Base-by-base conservation (phyloP, 2,329 filamentous ascomycete genomes). In the Colletotrichum lentis region DNA sequence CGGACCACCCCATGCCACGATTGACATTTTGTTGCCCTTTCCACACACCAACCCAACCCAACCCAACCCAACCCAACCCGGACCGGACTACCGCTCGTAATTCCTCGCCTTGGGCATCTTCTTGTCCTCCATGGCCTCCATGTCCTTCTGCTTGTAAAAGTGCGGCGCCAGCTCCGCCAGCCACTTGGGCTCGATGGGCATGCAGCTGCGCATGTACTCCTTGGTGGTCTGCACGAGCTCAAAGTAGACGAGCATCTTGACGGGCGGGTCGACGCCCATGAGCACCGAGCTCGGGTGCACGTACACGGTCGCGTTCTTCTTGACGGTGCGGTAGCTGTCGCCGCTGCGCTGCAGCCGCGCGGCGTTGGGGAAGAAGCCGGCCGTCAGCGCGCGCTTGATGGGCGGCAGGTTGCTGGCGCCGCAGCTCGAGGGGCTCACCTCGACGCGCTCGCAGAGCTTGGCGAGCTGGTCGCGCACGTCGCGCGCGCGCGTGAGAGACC, bases 311-410 rank as follows among this genome's bases (percentile, higher is more conserved):
- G 93, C 90, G 71, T 91, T 92, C 74, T 91, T 96, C 85, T 97
- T 97, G 72, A 98, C 89, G 0, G 94, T 97, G 22, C 94, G 87
- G 79, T 99, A 99, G 69, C 88, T 91, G 75, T 96, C 91, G 2
- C 96, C 96, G 49, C 91, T 91, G 55, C 92, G 86, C 76, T 96
- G 91, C 63, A 99, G 80, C 3, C 93, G 84, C 1, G 94, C 94
- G 0, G 94, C 94, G 77, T 98, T 97, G 20, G 92, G 90, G 83
- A 98, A 98, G 85, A 97, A 99, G 1, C 95, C 96, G 0, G 94
- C 90, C 0, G 93, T 94, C 61, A 99, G 86, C 14, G 94, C 91
- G 69, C 96, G 94, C 74, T 94, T 91, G 73, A 98, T 94, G 0
- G 93, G 91, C 5, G 88, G 81, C 20, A 93, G 79, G 76, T 97